phyloP scores from a whole-genome alignment of 2,329 filamentous ascomycete species.

The Cucurbitaria berberidis region DNA sequence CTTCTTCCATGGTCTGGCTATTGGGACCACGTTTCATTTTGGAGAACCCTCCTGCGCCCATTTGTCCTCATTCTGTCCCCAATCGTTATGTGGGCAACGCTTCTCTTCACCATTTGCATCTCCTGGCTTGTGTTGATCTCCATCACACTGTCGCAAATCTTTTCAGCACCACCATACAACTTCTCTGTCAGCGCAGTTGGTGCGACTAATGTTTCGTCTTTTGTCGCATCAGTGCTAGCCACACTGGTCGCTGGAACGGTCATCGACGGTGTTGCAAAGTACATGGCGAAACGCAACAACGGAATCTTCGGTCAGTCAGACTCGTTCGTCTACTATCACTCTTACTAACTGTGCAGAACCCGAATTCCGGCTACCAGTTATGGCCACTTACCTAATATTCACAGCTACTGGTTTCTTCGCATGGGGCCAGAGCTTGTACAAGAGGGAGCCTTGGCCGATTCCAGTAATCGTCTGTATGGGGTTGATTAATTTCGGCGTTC shows the following conservation, averaged over 20 bases:
- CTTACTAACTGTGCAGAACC: constrained; percentile 16
- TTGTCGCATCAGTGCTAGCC: constrained; percentile 28
- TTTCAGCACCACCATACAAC: constrained; percentile 33
- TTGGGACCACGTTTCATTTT: constrained; percentile 28
- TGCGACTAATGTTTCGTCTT: constrained; percentile 32
- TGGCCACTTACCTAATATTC: constrained; percentile 28
- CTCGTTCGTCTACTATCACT: background rate
- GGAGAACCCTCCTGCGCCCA: constrained; percentile 26
- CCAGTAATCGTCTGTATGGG: constrained; percentile 36
- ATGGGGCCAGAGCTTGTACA: constrained; percentile 27
- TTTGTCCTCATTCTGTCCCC: constrained; percentile 25
- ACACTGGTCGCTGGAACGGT: constrained; percentile 25
- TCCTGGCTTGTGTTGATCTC: constrained; percentile 37
- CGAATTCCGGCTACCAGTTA: constrained; percentile 33
- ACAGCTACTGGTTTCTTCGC: constrained; percentile 33
- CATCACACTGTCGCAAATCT: constrained; percentile 34
- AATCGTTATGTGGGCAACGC: constrained; percentile 31
- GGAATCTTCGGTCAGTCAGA: constrained; percentile 28
- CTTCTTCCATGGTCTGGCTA: constrained; percentile 27
- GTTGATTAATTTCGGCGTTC: constrained; percentile 33
- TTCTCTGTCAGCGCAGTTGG: constrained; percentile 31
- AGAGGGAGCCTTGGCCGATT: constrained; percentile 29
- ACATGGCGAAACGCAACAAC: constrained; percentile 29
- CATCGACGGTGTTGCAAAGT: constrained; percentile 30
- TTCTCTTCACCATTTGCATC: constrained; percentile 34